phyloP scores from a whole-genome alignment of 352 stramenopile genomes.

The Pythium dissimile region DNA sequence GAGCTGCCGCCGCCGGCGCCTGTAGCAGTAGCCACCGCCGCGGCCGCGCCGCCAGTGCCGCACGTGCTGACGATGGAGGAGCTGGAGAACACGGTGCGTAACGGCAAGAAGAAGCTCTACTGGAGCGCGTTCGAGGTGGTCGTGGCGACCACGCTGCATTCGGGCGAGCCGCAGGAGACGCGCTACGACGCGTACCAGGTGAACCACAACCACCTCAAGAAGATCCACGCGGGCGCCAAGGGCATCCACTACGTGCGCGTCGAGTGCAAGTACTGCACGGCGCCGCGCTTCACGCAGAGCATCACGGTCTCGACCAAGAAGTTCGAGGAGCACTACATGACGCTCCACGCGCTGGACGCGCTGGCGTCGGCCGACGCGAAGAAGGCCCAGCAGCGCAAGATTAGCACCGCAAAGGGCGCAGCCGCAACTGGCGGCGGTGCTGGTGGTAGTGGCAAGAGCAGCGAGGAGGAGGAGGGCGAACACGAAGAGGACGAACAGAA shows the following conservation, averaged over 20 bases:
- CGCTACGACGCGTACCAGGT: constrained; percentile 25
- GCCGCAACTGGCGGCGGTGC: not conserved
- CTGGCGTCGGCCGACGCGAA: constrained; percentile 16
- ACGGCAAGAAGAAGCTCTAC: constrained; percentile 31
- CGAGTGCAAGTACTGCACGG: constrained; percentile 27
- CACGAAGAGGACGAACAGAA: not conserved
- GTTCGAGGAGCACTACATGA: constrained; percentile 30
- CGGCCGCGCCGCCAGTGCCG: not conserved
- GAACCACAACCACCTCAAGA: constrained; percentile 28
- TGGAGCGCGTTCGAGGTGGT: constrained; percentile 25
- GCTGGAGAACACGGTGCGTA: constrained; percentile 23
- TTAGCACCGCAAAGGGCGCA: not conserved
- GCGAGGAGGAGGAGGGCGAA: constrained; percentile 4
- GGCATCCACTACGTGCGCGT: constrained; percentile 19
- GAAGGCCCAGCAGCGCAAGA: constrained; percentile 14
- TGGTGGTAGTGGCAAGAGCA: not conserved
- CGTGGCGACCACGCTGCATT: constrained; percentile 1
- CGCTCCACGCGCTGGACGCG: constrained; percentile 20
- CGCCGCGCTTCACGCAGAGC: constrained; percentile 28
- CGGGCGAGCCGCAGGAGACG: constrained; percentile 8
- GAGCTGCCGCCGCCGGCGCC: too few relatives aligned
- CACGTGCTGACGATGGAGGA: constrained; percentile 17
- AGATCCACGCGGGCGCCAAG: constrained; percentile 18
- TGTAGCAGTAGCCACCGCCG: not conserved
- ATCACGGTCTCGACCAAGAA: constrained; percentile 31